Evolutionary conservation across 371 early-diverging fungal genomes (phyloP).

Genomic region (Zychaea mexicana): DNA sequence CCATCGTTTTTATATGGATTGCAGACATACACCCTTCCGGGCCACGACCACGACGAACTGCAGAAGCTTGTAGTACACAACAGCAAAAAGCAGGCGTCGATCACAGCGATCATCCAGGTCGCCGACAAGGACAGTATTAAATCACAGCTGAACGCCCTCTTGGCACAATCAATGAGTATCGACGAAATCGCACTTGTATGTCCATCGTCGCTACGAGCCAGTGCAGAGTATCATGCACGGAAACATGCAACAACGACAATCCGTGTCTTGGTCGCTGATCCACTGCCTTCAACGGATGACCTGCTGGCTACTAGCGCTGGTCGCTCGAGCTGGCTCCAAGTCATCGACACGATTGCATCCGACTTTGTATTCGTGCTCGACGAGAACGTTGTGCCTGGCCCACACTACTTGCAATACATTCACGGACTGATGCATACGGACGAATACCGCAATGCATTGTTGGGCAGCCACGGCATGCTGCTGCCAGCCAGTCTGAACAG

Average conservation of each 20-base stretch:
- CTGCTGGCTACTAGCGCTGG: slow-evolving; percentile 6
- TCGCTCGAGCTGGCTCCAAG: slow-evolving; percentile 15
- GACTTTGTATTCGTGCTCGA: slow-evolving; percentile 50
- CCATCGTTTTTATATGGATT: slow-evolving; percentile 14
- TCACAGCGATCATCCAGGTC: slow-evolving; percentile 23
- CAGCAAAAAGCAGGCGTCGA: neutral
- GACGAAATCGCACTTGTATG: slow-evolving; percentile 37
- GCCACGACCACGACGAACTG: slow-evolving; percentile 17
- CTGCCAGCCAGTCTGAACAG: slow-evolving; percentile 29
- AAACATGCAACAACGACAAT: slow-evolving; percentile 1
- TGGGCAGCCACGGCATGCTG: slow-evolving; percentile 44
- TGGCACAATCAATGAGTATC: slow-evolving; percentile 35
- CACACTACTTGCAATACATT: slow-evolving; percentile 35
- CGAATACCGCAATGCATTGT: slow-evolving; percentile 40
- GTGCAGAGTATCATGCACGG: slow-evolving; percentile 5
- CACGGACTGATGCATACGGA: slow-evolving; percentile 38
- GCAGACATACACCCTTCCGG: slow-evolving; percentile 18
- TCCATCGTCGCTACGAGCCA: slow-evolving; percentile 10
- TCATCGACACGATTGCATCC: slow-evolving; percentile 14
- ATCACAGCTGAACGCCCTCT: slow-evolving; percentile 31
- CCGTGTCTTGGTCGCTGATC: slow-evolving; percentile 5
- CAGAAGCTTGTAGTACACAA: neutral
- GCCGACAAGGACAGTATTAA: slow-evolving; percentile 19
- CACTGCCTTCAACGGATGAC: slow-evolving; percentile 8
- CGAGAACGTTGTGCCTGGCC: slow-evolving; percentile 23